Evolutionary conservation across 148 eudicot genomes (phyloP).

Genomic region (Fagopyrum tataricum): DNA sequence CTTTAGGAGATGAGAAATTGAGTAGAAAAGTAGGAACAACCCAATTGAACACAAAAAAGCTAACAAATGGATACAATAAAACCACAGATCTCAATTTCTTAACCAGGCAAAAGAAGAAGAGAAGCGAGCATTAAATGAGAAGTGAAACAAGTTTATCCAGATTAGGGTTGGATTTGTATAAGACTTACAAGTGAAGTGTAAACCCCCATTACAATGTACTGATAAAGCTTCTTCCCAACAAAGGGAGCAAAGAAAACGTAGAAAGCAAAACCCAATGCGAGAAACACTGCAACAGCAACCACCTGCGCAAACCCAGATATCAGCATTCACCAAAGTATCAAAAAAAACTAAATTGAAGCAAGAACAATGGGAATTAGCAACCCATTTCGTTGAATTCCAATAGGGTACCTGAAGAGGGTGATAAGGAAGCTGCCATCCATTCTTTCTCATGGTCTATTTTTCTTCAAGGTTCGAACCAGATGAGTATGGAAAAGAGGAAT

Average conservation of each 20-base stretch:
- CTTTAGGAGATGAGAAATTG: not conserved
- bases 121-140: not conserved
- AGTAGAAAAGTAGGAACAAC: not conserved
- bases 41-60: not conserved
- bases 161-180: constrained; percentile 5
- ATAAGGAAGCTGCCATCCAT: constrained; percentile 98
- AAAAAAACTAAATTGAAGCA: not conserved
- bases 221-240: constrained; percentile 77
- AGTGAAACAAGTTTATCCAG: too few species aligned
- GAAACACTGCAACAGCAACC: constrained; percentile 88
- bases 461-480: constrained; percentile 4
- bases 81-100: constrained; percentile 50
- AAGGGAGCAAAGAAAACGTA: constrained; percentile 97
- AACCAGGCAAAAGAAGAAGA: not conserved
- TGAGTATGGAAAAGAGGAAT: not conserved
- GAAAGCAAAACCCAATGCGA: constrained; percentile 94
- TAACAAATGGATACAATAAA: not conserved
- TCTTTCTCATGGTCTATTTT: constrained; percentile 64
- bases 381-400: not conserved
- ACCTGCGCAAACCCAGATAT: constrained; percentile 41
- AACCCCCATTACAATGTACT: constrained; percentile 74
- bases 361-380: not conserved
- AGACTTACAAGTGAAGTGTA: constrained; percentile 85
- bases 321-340: not conserved
- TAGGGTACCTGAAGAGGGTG: constrained; percentile 80